Percentiles rank a stretch among this genome's conserved stretches.
phyloP scores from a whole-genome alignment of 2,329 filamentous ascomycete genomes.

The Alternaria sp. region DNA sequence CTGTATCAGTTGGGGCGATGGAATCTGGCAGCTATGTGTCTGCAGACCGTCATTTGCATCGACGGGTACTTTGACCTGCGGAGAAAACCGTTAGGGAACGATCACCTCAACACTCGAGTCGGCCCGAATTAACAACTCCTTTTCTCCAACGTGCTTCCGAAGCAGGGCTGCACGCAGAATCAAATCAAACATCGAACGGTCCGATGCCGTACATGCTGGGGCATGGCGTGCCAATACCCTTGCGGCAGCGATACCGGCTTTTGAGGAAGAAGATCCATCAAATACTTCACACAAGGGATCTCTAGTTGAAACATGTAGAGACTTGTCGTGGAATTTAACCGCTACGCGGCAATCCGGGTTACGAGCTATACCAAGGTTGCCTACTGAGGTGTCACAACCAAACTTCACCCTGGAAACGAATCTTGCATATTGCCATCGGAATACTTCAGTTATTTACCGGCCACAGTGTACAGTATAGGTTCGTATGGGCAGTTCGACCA shows the following conservation, averaged over 20 bases:
- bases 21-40: rapidly evolving
- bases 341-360: too few species aligned
- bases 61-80: not conserved
- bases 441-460: not conserved
- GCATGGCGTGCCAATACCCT: not conserved
- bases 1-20: not conserved
- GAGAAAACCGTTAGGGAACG: not conserved
- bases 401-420: not conserved
- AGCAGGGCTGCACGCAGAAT: not conserved
- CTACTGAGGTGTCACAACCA: not conserved
- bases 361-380: not conserved
- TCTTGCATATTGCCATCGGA: not conserved
- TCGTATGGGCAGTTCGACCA: rapidly evolving
- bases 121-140: not conserved
- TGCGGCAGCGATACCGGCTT: not conserved
- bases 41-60: not conserved
- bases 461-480: not conserved
- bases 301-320: not conserved
- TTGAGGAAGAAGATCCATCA: not conserved
- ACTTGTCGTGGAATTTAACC: not conserved
- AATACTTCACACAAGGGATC: not conserved
- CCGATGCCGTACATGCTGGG: not conserved
- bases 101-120: not conserved
- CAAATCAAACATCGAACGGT: not conserved
- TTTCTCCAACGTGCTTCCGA: not conserved